Evolutionary conservation across 2,329 filamentous ascomycete species (phyloP).

Genomic region (Penicillium olsonii): DNA sequence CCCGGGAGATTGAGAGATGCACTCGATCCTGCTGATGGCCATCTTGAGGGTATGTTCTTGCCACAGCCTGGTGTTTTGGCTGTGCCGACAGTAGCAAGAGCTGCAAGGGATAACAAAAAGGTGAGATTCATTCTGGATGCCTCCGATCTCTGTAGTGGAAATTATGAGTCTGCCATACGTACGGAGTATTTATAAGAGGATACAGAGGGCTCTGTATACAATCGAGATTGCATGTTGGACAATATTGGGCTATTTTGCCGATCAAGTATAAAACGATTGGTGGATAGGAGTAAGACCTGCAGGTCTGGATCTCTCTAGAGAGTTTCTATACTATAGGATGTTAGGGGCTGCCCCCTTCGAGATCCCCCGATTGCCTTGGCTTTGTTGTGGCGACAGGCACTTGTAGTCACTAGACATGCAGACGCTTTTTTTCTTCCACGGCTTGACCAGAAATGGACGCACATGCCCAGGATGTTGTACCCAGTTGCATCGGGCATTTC

Average conservation of each 20-base stretch:
- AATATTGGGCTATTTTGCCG: background rate
- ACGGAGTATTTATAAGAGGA: background rate
- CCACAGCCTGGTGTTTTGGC: constrained; percentile 20
- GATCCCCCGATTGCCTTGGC: background rate
- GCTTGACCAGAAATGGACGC: background rate
- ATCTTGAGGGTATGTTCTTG: constrained; percentile 17
- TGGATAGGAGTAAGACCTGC: background rate
- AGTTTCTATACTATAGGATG: background rate
- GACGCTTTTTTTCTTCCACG: background rate
- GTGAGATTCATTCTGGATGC: constrained; percentile 1
- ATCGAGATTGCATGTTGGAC: background rate
- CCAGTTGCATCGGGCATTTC: too few relatives aligned
- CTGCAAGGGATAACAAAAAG: constrained; percentile 12
- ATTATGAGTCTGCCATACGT: background rate
- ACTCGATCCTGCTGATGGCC: constrained; percentile 19
- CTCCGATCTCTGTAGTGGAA: background rate
- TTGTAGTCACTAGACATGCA: background rate
- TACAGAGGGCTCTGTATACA: background rate
- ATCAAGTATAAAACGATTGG: background rate
- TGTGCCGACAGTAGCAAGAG: background rate
- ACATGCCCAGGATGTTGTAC: too few relatives aligned
- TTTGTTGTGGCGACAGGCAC: background rate
- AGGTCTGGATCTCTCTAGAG: background rate
- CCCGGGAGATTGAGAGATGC: constrained; percentile 12
- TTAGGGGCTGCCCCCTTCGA: background rate